phyloP scores from a whole-genome alignment of 176 grass and related monocot species.

The Raddia guianensis region DNA sequence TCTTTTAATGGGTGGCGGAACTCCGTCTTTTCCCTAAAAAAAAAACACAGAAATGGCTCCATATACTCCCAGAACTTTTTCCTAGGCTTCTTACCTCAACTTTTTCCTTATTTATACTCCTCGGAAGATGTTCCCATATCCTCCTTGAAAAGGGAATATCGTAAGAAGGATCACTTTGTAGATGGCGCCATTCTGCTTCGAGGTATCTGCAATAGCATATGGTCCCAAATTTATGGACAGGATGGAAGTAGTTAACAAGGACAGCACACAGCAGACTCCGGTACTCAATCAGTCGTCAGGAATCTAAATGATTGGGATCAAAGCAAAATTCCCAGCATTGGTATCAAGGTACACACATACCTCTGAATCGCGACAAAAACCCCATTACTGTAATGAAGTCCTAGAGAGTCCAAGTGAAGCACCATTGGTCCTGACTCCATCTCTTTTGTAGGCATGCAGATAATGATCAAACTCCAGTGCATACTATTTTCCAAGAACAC shows the following conservation, averaged over 20 bases:
- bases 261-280: background rate
- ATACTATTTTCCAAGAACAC: constrained; percentile 55
- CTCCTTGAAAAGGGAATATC: constrained; percentile 50
- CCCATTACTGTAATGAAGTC: constrained; percentile 57
- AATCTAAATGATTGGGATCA: background rate
- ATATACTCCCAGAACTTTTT: too few species aligned
- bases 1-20: too few species aligned
- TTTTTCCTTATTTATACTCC: constrained; percentile 35
- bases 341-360: constrained; percentile 39
- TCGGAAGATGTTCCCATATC: constrained; percentile 56
- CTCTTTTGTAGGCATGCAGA: constrained; percentile 75
- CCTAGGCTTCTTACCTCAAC: constrained; percentile 45
- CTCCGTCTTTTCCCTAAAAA: too few species aligned
- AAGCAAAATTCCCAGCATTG: constrained; percentile 16
- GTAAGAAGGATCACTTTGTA: constrained; percentile 44
- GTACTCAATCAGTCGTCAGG: background rate
- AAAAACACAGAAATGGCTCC: constrained; percentile 16
- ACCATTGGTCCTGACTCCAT: constrained; percentile 61
- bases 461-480: constrained; percentile 94
- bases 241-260: background rate
- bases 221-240: constrained; percentile 16
- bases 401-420: constrained; percentile 89
- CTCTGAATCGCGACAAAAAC: constrained; percentile 61
- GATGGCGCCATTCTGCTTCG: constrained; percentile 61
- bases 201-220: constrained; percentile 47